Conservation (phyloP, 2,329 filamentous ascomycete species). For the Verticillium klebahnii region DNA sequence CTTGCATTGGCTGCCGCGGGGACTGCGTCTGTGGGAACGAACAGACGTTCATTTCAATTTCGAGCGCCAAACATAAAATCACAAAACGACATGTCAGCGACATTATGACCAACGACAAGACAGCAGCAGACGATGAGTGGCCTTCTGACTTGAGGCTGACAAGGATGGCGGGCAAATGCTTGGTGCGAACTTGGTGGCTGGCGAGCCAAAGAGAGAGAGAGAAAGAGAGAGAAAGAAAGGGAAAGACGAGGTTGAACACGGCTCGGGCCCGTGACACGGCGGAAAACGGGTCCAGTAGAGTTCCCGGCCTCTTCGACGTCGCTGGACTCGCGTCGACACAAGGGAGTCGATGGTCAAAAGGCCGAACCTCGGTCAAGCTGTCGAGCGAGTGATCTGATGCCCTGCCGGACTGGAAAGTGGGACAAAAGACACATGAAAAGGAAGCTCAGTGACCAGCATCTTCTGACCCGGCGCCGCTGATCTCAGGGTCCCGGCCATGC, state of each 20-base stretch:
- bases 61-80: background rate
- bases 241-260: background rate
- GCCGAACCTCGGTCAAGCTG: background rate
- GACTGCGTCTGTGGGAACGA: conserved; percentile 2
- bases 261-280: background rate
- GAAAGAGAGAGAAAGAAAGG: background rate
- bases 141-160: background rate
- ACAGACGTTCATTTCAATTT: background rate
- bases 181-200: background rate
- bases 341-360: background rate
- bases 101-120: background rate
- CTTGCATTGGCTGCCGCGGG: conserved; percentile 6
- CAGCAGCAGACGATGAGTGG: background rate
- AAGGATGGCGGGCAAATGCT: background rate
- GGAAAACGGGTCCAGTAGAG: conserved; percentile 1
- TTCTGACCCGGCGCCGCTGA: background rate
- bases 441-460: background rate
- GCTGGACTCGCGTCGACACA: background rate
- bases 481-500: background rate
- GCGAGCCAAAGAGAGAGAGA: background rate
- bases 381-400: background rate
- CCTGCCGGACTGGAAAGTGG: background rate
- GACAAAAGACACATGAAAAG: background rate
- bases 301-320: background rate
- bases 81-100: background rate